These are phyloP conservation scores for Nepenthes alata DNA, from an alignment of 179 eudicot species.

Conservation along the genomic window DNA sequence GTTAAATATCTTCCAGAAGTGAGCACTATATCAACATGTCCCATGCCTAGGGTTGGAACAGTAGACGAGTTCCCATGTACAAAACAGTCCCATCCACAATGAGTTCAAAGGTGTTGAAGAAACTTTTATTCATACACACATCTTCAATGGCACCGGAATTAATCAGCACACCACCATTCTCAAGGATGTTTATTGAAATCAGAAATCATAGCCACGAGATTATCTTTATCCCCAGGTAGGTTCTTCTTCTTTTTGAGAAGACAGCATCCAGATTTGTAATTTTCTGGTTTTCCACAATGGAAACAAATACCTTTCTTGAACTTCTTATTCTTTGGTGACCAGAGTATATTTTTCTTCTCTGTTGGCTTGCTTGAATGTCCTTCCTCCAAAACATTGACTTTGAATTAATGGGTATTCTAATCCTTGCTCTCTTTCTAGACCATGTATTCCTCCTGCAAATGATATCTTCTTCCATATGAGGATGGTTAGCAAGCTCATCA, in stretches of 20 bases:
- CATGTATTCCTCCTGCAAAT: not conserved
- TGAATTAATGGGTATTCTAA: no score
- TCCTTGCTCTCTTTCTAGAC: no score
- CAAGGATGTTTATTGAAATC: not conserved
- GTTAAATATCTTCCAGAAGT: no score
- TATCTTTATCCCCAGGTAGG: not conserved
- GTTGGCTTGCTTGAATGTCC: no score
- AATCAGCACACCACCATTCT: not conserved
- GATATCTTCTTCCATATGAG: not conserved
- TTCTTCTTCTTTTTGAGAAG: no score
- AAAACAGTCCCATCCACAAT: no score
- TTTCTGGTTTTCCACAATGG: not conserved
- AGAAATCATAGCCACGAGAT: slow-evolving; percentile 1
- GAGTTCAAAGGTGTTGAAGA: no score
- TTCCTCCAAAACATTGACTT: not conserved
- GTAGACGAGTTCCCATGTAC: no score
- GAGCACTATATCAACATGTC: no score
- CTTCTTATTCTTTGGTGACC: not conserved
- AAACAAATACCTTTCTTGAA: not conserved
- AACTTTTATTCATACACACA: no score
- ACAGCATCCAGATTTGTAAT: not conserved
- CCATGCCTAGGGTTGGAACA: no score
- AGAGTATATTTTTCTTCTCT: not conserved
- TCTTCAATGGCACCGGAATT: not conserved
- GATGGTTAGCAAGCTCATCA: not conserved